Base-by-base conservation (phyloP, 768 basidiomycete species). In the Termitomyces sp. region DNA sequence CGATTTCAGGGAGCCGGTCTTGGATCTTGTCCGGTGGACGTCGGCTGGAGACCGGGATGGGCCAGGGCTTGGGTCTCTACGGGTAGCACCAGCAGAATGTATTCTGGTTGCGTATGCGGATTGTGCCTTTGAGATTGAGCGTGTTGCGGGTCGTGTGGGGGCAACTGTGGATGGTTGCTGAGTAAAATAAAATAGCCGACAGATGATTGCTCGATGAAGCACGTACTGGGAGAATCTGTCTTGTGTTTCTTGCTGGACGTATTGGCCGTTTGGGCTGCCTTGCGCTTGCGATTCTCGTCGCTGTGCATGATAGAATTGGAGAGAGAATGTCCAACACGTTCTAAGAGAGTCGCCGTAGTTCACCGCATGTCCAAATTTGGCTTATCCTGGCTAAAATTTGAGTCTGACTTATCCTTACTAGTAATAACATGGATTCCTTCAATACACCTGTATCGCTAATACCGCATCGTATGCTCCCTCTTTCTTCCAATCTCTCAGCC, bases 401-500 rank as follows among this genome's bases (percentile, higher is more conserved):
- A n/a, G n/a, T n/a, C n/a, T n/a, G n/a, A 28, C 7, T 34, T 14
- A 34, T 34, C 12, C 12, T 34, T 6, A 32, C 2, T 9, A 3
- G 14, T 28, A 38, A 37, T 24, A 26, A 15, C 15, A 49, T 49
- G 34, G 8, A 24, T 11, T 24, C 48, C 10, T n/a, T 17, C 21
- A 3, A 24, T 43, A 24, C 42, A 11, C 12, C 42, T 26, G 15
- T 4, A 28, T 51, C 52, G n/a, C 52, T 59, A 35, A 54, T 64
- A 53, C 65, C 65, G 19, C 64, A 66, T 47, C 65, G 65, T 66
- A 62, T 38, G 65, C 57, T 30, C 35, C 19, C 28, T 51, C 44
- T 52, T 58, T 45, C 14, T 11, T 24, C 30, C 26, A 6, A 24
- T 12, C 7, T 5, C n/a, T 17, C 22, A 28, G 30, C 46, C 57